Conservation (phyloP, 2,329 filamentous ascomycete genomes). For the Pseudocercospora ulei region DNA sequence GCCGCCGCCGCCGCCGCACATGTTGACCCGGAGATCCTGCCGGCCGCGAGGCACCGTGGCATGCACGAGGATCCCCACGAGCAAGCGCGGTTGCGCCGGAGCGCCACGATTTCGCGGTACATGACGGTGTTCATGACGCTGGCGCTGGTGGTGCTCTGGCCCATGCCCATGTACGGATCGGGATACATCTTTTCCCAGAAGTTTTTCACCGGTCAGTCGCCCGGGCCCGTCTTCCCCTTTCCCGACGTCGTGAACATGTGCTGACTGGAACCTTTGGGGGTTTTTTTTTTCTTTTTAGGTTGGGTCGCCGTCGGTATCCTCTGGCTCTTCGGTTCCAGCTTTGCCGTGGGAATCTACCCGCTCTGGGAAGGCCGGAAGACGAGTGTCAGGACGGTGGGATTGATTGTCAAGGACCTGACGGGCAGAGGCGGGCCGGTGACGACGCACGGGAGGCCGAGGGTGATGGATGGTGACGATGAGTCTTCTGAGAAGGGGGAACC, state of each 20-base stretch:
- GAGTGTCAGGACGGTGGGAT: conserved; percentile 51
- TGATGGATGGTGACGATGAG: conserved; percentile 25
- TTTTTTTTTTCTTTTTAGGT: too few relatives aligned
- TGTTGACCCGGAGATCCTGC: conserved; percentile 56
- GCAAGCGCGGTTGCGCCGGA: conserved; percentile 38
- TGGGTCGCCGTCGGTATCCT: conserved; percentile 56
- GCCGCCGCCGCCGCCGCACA: conserved; percentile 53
- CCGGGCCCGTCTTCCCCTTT: too few relatives aligned
- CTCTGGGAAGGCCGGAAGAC: conserved; percentile 67
- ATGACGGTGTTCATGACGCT: conserved; percentile 58
- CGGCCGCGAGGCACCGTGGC: conserved; percentile 41
- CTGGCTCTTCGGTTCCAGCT: conserved; percentile 65
- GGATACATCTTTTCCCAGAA: conserved; percentile 71
- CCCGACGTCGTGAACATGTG: too few relatives aligned
- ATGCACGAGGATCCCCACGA: conserved; percentile 38
- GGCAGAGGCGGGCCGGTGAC: conserved; percentile 31
- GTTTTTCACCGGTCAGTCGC: conserved; percentile 48
- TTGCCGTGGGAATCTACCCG: conserved; percentile 71
- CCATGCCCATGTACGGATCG: conserved; percentile 80
- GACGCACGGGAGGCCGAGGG: conserved; percentile 29
- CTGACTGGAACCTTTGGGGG: too few relatives aligned
- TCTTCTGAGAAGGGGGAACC: conserved; percentile 25
- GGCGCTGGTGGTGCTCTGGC: conserved; percentile 70
- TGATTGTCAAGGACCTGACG: conserved; percentile 53
- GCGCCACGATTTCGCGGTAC: conserved; percentile 46